Conservation (phyloP, 352 stramenopile genomes). For the Globisporangium solare region DNA sequence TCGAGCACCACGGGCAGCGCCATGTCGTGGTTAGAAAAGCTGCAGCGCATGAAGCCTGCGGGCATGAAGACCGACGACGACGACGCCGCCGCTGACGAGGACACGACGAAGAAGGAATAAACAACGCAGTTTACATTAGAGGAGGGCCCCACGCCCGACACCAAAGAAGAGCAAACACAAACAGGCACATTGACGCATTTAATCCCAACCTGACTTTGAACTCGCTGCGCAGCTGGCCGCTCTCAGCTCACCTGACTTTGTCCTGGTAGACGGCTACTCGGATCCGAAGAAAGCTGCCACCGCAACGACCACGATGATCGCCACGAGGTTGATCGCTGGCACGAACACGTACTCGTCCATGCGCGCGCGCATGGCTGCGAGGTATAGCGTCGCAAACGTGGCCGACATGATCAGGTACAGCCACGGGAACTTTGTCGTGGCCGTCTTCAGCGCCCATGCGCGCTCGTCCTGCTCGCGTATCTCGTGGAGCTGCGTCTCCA, state of each 20-base stretch:
- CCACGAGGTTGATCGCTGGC: slow-evolving; percentile 45
- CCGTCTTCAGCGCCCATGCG: slow-evolving; percentile 23
- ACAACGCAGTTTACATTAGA: slow-evolving; percentile 15
- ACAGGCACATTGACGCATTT: background rate
- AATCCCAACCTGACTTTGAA: slow-evolving; percentile 2
- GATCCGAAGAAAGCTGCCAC: slow-evolving; percentile 13
- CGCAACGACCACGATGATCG: slow-evolving; percentile 29
- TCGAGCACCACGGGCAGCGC: slow-evolving; percentile 60
- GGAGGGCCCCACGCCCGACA: slow-evolving; percentile 3
- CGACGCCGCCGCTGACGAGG: slow-evolving; percentile 19
- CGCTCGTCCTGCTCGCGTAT: slow-evolving; percentile 27
- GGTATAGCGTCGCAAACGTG: slow-evolving; percentile 52
- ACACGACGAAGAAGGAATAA: slow-evolving; percentile 19
- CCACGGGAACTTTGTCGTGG: slow-evolving; percentile 40
- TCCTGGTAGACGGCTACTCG: background rate
- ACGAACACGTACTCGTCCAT: slow-evolving; percentile 45
- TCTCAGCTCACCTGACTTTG: background rate
- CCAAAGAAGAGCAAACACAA: slow-evolving; percentile 7
- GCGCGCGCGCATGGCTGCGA: slow-evolving; percentile 43
- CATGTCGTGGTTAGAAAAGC: slow-evolving; percentile 84
- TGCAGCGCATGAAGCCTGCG: slow-evolving; percentile 83
- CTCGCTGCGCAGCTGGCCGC: background rate
- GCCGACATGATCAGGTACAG: slow-evolving; percentile 39
- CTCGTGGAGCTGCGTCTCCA: slow-evolving; percentile 17
- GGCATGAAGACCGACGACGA: slow-evolving; percentile 33